These are phyloP conservation scores for Trichosphaerium sp. DNA, from an alignment of 78 protist species.

Conservation along the genomic window DNA sequence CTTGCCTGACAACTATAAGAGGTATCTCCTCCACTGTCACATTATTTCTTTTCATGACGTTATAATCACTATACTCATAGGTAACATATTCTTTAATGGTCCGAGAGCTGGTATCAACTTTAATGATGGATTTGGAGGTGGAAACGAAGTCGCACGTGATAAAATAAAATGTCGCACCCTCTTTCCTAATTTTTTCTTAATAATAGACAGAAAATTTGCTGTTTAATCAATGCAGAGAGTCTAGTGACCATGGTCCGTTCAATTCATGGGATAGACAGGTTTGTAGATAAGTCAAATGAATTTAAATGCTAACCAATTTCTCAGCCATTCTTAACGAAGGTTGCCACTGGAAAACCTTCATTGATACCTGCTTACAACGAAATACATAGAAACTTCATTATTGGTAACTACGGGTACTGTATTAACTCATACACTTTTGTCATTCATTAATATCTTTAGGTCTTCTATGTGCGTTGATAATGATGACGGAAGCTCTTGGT, in stretches of 20 bases:
- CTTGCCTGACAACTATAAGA: not conserved
- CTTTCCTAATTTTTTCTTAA: conserved; percentile 1
- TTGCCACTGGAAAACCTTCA: conserved; percentile 4
- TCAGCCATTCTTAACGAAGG: conserved; percentile 16
- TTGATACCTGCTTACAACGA: not conserved
- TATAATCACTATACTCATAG: too few species aligned
- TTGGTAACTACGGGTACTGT: conserved; percentile 13
- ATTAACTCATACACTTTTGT: too few species aligned
- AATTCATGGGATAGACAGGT: conserved; percentile 47
- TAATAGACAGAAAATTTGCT: conserved; percentile 5
- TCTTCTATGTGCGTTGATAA: conserved; percentile 14
- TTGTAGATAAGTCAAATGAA: too few species aligned
- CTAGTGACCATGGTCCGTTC: conserved; percentile 28
- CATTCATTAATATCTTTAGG: too few species aligned
- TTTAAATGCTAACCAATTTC: too few species aligned
- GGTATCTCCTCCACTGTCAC: too few species aligned
- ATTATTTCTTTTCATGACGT: too few species aligned
- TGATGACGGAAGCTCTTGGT: conserved; percentile 35
- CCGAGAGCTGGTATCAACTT: conserved; percentile 40
- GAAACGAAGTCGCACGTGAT: too few species aligned
- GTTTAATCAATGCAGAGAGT: conserved; percentile 21
- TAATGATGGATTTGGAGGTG: too few species aligned
- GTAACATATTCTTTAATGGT: conserved; percentile 24
- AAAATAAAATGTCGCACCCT: conserved; percentile 28
- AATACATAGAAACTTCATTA: conserved; percentile 2